Evolutionary conservation across 257 asterid species (phyloP).

Genomic region (Coffea canephora): DNA sequence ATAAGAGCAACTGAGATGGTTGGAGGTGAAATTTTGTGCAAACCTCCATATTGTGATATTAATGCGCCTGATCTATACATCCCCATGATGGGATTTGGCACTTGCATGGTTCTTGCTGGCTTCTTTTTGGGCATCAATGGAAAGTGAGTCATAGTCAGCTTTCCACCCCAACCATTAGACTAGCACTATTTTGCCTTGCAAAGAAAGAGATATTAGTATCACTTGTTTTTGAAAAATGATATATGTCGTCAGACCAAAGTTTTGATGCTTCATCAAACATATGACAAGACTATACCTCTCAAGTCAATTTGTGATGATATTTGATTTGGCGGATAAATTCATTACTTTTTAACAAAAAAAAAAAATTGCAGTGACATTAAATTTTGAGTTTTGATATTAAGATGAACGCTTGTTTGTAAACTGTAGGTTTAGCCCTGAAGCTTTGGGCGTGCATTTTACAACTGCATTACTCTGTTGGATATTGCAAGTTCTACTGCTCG

Average conservation of each 20-base stretch:
- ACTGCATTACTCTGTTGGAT: conserved; percentile 29
- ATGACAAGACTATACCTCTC: no score
- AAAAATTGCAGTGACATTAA: no score
- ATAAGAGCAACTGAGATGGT: conserved; percentile 15
- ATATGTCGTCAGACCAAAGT: no score
- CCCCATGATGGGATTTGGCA: conserved; percentile 22
- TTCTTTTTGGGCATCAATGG: conserved; percentile 17
- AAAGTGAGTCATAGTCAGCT: conserved; percentile 2
- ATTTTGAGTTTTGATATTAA: no score
- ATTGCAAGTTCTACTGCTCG: conserved; percentile 22
- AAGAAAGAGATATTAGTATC: not conserved
- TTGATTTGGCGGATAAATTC: no score
- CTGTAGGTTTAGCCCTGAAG: conserved; percentile 32
- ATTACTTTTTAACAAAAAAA: no score
- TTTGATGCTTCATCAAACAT: no score
- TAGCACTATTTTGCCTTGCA: no score
- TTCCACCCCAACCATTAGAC: not conserved
- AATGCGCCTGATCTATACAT: conserved; percentile 23
- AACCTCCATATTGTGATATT: conserved; percentile 14
- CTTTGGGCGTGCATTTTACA: conserved; percentile 20
- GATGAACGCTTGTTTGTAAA: no score
- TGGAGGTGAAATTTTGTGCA: conserved; percentile 6
- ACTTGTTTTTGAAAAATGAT: no score
- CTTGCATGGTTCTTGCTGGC: conserved; percentile 17
- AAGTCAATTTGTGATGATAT: no score